Conservation (phyloP, 2,329 filamentous ascomycete species). For the Parafenestella ontariensis region DNA sequence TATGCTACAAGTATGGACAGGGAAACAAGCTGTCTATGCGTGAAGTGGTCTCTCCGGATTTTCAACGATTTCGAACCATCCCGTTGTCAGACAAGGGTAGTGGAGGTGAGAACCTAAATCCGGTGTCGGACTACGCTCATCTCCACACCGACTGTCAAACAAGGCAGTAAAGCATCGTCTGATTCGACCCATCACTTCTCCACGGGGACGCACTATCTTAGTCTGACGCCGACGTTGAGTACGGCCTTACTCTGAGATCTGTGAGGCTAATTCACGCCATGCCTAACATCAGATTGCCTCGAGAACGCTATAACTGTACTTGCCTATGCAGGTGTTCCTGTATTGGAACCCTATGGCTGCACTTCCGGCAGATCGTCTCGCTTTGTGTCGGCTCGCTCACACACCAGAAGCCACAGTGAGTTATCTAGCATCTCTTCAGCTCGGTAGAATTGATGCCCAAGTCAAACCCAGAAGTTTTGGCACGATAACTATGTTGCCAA, state of each 20-base stretch:
- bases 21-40: background rate
- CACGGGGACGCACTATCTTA: background rate
- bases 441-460: background rate
- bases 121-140: background rate
- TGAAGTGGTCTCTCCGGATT: too few species aligned
- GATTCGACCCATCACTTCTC: background rate
- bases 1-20: background rate
- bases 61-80: too few species aligned
- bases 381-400: background rate
- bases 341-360: background rate
- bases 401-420: background rate
- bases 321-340: constrained; percentile 9
- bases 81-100: too few species aligned
- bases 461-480: background rate
- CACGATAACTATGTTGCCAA: too few species aligned
- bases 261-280: background rate
- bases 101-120: background rate
- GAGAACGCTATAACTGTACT: background rate
- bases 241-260: background rate
- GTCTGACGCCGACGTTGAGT: background rate
- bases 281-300: background rate
- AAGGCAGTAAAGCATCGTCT: too few species aligned
- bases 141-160: background rate
- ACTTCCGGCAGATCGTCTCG: background rate
- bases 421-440: background rate